phyloP scores from a whole-genome alignment of 345 rosid genomes.

The Lagerstroemia speciosa region DNA sequence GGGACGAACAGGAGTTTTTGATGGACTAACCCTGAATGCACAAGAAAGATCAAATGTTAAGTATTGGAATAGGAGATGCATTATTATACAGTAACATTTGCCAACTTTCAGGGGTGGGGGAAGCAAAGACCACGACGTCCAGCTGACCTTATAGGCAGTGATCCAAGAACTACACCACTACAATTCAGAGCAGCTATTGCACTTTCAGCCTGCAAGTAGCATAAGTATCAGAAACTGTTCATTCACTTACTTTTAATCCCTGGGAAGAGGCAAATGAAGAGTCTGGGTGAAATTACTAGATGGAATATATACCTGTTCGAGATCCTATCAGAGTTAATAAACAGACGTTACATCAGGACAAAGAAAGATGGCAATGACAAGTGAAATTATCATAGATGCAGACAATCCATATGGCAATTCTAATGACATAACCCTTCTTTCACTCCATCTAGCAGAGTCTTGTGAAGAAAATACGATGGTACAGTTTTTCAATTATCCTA shows the following conservation, averaged over 20 bases:
- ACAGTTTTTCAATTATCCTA: not conserved
- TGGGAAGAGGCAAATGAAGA: not conserved
- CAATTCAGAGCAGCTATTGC: conserved; percentile 94
- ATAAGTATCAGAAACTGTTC: not conserved
- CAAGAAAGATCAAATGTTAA: not conserved
- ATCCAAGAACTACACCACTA: conserved; percentile 85
- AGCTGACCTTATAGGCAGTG: conserved; percentile 76
- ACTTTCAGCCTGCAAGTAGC: conserved; percentile 70
- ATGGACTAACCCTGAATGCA: conserved; percentile 78
- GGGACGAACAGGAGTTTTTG: conserved; percentile 97
- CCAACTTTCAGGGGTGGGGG: no score
- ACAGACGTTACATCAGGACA: not conserved
- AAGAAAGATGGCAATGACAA: not conserved
- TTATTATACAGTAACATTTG: not conserved
- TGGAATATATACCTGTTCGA: not conserved
- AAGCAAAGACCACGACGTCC: not conserved
- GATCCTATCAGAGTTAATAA: not conserved
- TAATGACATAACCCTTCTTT: not conserved
- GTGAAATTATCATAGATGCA: not conserved
- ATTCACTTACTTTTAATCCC: not conserved
- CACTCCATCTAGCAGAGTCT: not conserved
- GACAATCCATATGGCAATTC: not conserved
- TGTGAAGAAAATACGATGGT: not conserved
- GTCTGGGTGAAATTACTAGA: not conserved
- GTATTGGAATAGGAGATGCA: not conserved